Percentiles rank a stretch among this genome's conserved stretches.
Conservation (phyloP, 1,284 basidiomycete genomes). For the Mrakiaceae sp. region DNA sequence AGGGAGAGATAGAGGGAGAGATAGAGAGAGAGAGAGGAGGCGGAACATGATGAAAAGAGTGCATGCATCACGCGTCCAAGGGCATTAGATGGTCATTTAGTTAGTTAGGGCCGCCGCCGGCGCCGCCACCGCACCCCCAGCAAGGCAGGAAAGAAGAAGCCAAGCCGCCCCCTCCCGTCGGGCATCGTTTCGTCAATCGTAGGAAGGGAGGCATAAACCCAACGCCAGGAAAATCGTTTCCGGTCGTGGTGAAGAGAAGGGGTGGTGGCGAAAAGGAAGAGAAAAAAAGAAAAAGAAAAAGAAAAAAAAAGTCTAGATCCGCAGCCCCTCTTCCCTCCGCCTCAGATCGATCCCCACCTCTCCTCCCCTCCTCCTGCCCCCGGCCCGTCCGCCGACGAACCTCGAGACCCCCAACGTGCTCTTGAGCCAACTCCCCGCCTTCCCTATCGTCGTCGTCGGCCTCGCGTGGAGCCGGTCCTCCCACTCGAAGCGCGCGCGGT, state of each 20-base stretch:
- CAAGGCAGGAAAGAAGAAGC: not conserved
- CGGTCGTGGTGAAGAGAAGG: conserved; percentile 1
- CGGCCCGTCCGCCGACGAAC: not conserved
- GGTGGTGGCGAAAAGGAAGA: not conserved
- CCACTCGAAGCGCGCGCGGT: conserved; percentile 6
- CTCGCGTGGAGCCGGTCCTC: not conserved
- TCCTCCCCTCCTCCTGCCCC: not conserved
- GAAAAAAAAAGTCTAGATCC: too few relatives aligned
- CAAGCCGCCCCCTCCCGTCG: not conserved
- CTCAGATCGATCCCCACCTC: not conserved
- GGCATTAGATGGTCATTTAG: not conserved
- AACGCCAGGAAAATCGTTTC: not conserved
- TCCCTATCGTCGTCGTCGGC: not conserved
- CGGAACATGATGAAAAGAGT: not conserved
- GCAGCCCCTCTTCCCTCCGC: not conserved
- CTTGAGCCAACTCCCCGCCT: not conserved
- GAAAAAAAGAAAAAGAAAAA: not conserved
- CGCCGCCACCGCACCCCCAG: too few relatives aligned
- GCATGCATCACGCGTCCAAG: not conserved
- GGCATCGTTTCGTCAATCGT: not conserved
- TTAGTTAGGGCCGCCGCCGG: too few relatives aligned
- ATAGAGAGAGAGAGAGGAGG: not conserved
- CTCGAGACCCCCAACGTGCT: not conserved
- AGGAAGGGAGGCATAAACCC: not conserved
- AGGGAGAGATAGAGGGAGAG: not conserved